Evolutionary conservation across 1,284 basidiomycete genomes (phyloP).

Genomic region (Ustilago trichophora): DNA sequence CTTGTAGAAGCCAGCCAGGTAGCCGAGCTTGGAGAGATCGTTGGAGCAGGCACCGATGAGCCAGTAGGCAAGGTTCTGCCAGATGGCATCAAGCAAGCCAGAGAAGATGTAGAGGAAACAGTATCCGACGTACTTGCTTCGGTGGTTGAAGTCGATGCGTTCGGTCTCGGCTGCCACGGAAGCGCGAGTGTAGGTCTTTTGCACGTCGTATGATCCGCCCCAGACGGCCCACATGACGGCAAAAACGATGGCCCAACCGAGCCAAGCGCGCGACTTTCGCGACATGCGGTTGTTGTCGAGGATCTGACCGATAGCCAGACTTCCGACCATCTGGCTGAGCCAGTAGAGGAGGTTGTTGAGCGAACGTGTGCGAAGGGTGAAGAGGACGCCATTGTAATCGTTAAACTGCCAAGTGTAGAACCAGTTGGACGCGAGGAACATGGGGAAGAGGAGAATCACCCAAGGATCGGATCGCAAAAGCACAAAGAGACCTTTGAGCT

Average conservation of each 20-base stretch:
- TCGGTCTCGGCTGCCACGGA: conserved; percentile 9
- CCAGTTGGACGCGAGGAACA: conserved; percentile 58
- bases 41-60: conserved; percentile 58
- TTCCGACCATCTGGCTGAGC: conserved; percentile 65
- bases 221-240: conserved; percentile 57
- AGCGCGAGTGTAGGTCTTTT: conserved; percentile 51
- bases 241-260: conserved; percentile 56
- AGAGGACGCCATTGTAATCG: conserved; percentile 48
- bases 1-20: conserved; percentile 59
- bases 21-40: conserved; percentile 57
- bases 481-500: conserved; percentile 48
- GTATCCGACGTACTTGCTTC: conserved; percentile 41
- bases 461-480: conserved; percentile 52
- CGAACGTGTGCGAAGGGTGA: conserved; percentile 64
- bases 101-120: conserved; percentile 59
- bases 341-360: conserved; percentile 68
- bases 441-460: conserved; percentile 55
- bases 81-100: conserved; percentile 51
- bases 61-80: conserved; percentile 53
- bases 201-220: conserved; percentile 57
- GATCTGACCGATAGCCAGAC: conserved; percentile 49
- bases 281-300: conserved; percentile 49
- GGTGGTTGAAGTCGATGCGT: conserved; percentile 42
- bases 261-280: conserved; percentile 48
- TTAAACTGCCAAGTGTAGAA: conserved; percentile 64